A percentile compares a stretch with the other conserved stretches of the same genome.
Evolutionary conservation across 352 stramenopile species (phyloP).

Genomic region (Pythium diclinum): DNA sequence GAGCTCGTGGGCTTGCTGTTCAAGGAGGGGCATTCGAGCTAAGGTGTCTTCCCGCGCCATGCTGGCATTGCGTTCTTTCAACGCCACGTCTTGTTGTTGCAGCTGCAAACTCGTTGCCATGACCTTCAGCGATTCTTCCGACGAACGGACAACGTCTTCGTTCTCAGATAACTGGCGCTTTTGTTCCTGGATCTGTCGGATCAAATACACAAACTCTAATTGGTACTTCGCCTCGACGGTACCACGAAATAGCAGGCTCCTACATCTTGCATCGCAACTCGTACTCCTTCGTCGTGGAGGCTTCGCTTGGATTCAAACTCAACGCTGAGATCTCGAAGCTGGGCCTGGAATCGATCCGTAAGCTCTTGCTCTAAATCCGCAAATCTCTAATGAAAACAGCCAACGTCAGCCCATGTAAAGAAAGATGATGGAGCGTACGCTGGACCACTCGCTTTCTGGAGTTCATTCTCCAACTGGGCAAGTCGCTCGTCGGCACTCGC

Average conservation of each 20-base stretch:
- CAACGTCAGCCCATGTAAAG: no score
- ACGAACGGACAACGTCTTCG: neutral
- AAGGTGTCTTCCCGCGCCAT: neutral
- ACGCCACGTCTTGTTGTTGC: neutral
- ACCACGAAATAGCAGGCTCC: neutral
- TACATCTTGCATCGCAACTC: neutral
- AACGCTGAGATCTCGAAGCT: constrained; percentile 6
- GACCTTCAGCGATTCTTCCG: neutral
- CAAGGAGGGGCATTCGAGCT: neutral
- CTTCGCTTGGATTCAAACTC: constrained; percentile 9
- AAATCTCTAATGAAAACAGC: constrained; percentile 8
- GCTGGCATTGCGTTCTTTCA: neutral
- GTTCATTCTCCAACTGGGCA: constrained; percentile 14
- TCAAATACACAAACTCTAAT: neutral
- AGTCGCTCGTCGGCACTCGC: neutral
- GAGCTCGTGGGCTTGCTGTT: neutral
- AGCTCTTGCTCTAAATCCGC: neutral
- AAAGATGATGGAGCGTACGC: neutral
- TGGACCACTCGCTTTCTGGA: constrained; percentile 5
- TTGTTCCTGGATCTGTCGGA: neutral
- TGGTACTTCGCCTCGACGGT: neutral
- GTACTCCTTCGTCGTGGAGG: neutral
- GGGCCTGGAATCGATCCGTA: constrained; percentile 8
- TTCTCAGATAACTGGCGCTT: neutral
- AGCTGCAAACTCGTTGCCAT: neutral